Conservation (phyloP, 208 protist genomes). For the Angomonas deanei region DNA sequence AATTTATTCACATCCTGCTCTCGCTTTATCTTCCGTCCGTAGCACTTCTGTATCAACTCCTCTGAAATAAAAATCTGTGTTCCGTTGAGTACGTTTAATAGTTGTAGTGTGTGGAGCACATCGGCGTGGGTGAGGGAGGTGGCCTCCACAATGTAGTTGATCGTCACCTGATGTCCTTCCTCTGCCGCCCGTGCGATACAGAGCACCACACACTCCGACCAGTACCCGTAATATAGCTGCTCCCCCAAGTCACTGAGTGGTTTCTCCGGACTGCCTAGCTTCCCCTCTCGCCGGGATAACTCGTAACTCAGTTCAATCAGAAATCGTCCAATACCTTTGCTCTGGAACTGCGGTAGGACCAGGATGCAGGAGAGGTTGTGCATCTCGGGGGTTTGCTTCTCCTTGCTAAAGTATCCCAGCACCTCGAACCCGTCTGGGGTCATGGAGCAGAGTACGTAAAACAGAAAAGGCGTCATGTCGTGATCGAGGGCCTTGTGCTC, state of each 20-base stretch:
- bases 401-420: slow-evolving; percentile 99
- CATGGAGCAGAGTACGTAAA: slow-evolving; percentile 97
- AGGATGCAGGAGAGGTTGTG: slow-evolving; percentile 99
- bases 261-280: slow-evolving; percentile 97
- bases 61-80: slow-evolving; percentile 74
- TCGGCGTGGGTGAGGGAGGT: slow-evolving; percentile 77
- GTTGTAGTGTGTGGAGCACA: slow-evolving; percentile 66
- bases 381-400: slow-evolving; percentile 94
- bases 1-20: slow-evolving; percentile 71
- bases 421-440: slow-evolving; percentile 93
- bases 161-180: slow-evolving; percentile 67
- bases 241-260: slow-evolving; percentile 98
- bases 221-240: slow-evolving; percentile 92
- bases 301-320: slow-evolving; percentile 99
- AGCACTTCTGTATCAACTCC: slow-evolving; percentile 68
- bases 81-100: slow-evolving; percentile 49
- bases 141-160: slow-evolving; percentile 78
- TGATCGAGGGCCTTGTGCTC: slow-evolving; percentile 99
- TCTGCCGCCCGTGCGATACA: slow-evolving; percentile 63
- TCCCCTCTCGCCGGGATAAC: slow-evolving; percentile 93
- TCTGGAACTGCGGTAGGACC: slow-evolving; percentile 95
- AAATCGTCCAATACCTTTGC: slow-evolving; percentile 97
- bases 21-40: slow-evolving; percentile 58
- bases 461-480: slow-evolving; percentile 99
- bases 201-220: slow-evolving; percentile 87